These are phyloP conservation scores for Candida suzukii DNA, from an alignment of 805 yeast species.

Conservation along the genomic window DNA sequence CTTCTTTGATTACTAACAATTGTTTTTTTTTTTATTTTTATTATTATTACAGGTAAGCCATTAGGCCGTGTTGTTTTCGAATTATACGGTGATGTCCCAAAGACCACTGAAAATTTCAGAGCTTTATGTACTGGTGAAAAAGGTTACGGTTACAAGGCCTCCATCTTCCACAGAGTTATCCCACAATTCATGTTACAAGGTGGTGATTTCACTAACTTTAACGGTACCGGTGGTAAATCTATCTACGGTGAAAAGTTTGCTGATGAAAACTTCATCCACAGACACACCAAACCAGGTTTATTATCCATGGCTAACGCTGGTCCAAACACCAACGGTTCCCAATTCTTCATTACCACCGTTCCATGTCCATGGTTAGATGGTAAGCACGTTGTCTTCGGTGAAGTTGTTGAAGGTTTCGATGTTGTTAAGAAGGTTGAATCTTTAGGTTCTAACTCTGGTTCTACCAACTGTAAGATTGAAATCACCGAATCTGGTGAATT, in stretches of 20 bases:
- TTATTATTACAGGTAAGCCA: constrained; percentile 19
- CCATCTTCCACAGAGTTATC: constrained; percentile 94
- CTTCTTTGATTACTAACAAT: too few relatives aligned
- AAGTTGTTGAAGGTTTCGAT: constrained; percentile 56
- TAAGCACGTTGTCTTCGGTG: constrained; percentile 73
- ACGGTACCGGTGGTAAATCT: constrained; percentile 91
- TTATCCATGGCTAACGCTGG: constrained; percentile 93
- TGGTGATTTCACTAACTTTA: constrained; percentile 79
- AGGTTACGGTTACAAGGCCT: constrained; percentile 84
- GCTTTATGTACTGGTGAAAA: constrained; percentile 86
- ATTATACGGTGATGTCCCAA: constrained; percentile 85
- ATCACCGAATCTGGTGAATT: constrained; percentile 57
- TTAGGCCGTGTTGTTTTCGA: constrained; percentile 67
- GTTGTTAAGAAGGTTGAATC: constrained; percentile 83
- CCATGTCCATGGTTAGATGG: constrained; percentile 76
- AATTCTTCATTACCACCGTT: constrained; percentile 81
- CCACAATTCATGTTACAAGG: constrained; percentile 97
- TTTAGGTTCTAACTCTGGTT: constrained; percentile 46
- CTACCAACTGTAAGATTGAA: constrained; percentile 43
- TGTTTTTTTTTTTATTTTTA: not conserved
- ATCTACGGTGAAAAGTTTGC: constrained; percentile 61
- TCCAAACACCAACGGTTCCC: constrained; percentile 89
- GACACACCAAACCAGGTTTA: constrained; percentile 73
- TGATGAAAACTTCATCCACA: constrained; percentile 64
- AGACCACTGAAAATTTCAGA: constrained; percentile 76